Conservation (phyloP, 768 basidiomycete species). For the Krasilnikovozyma curviuscula region DNA sequence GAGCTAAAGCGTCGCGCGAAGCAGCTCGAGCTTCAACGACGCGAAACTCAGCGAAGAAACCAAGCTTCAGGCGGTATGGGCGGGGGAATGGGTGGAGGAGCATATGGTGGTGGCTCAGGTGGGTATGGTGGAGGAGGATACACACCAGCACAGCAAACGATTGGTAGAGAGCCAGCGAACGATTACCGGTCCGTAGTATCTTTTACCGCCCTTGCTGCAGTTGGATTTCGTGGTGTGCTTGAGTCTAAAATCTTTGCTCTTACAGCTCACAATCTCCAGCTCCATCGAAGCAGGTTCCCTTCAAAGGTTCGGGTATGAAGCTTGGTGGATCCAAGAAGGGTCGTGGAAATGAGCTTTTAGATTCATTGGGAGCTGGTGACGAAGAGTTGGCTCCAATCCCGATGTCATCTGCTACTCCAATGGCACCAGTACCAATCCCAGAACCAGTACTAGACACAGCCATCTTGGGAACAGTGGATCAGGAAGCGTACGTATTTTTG, state of each 20-base stretch:
- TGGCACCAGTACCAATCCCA: no score
- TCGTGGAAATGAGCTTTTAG: conserved; percentile 59
- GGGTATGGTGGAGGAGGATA: conserved; percentile 41
- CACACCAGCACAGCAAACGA: conserved; percentile 32
- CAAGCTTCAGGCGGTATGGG: conserved; percentile 18
- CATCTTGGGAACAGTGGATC: conserved; percentile 47
- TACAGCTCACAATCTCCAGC: neutral
- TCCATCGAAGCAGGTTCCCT: conserved; percentile 47
- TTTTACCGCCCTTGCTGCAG: neutral
- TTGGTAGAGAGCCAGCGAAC: conserved; percentile 1
- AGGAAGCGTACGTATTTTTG: conserved; percentile 42
- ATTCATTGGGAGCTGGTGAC: conserved; percentile 44
- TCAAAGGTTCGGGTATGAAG: conserved; percentile 93
- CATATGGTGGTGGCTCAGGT: conserved; percentile 34
- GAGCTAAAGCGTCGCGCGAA: conserved; percentile 94
- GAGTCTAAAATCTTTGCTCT: neutral
- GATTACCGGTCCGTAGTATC: neutral
- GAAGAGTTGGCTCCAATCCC: neutral
- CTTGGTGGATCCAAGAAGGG: conserved; percentile 69
- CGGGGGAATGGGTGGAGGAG: conserved; percentile 25
- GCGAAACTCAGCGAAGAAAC: conserved; percentile 33
- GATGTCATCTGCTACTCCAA: neutral
- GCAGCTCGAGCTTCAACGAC: conserved; percentile 90
- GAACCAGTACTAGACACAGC: conserved; percentile 15
- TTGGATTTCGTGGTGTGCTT: neutral